Conservation (phyloP, 2,329 filamentous ascomycete species). For the Epichloe sibirici region DNA sequence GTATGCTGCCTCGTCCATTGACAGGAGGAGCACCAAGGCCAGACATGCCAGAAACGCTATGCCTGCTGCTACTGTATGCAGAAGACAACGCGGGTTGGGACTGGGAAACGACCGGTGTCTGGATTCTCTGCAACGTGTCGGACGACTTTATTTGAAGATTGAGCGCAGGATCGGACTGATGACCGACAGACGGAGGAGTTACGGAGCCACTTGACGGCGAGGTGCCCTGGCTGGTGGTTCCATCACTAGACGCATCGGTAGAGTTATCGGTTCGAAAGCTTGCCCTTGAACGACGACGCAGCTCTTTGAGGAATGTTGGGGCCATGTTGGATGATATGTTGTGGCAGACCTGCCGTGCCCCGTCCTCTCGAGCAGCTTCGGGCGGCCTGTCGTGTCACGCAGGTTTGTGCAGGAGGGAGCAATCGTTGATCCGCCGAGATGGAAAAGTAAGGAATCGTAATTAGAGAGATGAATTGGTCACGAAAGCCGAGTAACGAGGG, state of each 20-base stretch:
- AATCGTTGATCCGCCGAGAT: neutral
- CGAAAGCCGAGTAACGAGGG: neutral
- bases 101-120: constrained; percentile 10
- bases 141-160: constrained; percentile 45
- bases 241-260: constrained; percentile 50
- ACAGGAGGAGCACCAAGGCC: constrained; percentile 44
- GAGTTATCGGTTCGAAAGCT: constrained; percentile 58
- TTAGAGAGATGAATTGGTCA: neutral
- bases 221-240: constrained; percentile 42
- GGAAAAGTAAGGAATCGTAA: neutral
- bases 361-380: neutral
- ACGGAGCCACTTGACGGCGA: constrained; percentile 56
- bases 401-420: neutral
- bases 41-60: constrained; percentile 53
- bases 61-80: constrained; percentile 37
- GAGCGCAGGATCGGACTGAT: constrained; percentile 52
- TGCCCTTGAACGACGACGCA: constrained; percentile 64
- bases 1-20: constrained; percentile 42
- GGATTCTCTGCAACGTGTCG: constrained; percentile 8
- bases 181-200: constrained; percentile 62
- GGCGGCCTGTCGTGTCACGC: neutral
- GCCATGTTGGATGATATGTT: constrained; percentile 32
- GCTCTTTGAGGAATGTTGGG: constrained; percentile 58
- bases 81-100: constrained; percentile 27
- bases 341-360: constrained; percentile 1